Evolutionary conservation across 1,284 basidiomycete species (phyloP).

Genomic region (Puccinia hordei): DNA sequence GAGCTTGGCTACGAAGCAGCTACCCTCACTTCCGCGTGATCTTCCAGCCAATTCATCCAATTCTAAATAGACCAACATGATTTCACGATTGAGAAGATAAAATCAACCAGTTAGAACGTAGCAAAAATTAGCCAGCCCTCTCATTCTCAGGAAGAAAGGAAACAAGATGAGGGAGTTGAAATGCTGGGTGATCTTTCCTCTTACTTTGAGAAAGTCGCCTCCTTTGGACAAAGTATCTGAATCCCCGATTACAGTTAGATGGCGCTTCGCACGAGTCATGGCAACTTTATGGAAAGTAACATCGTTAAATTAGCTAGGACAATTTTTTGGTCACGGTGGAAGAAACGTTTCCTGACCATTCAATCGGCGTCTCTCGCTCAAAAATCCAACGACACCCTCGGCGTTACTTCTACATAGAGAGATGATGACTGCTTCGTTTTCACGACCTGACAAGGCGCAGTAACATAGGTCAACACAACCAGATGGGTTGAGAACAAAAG

Average conservation of each 20-base stretch:
- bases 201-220: slow-evolving; percentile 70
- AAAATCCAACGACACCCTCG: slow-evolving; percentile 83
- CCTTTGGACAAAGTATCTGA: slow-evolving; percentile 83
- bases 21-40: slow-evolving; percentile 82
- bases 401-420: slow-evolving; percentile 81
- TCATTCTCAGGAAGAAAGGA: not conserved
- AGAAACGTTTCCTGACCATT: slow-evolving; percentile 67
- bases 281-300: slow-evolving; percentile 66
- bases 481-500: slow-evolving; percentile 66
- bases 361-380: slow-evolving; percentile 82
- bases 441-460: slow-evolving; percentile 34
- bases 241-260: slow-evolving; percentile 85
- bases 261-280: slow-evolving; percentile 89
- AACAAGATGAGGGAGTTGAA: not conserved
- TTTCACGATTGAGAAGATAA: slow-evolving; percentile 35
- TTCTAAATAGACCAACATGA: slow-evolving; percentile 56
- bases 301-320: not conserved
- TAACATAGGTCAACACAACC: slow-evolving; percentile 62
- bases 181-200: not conserved
- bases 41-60: slow-evolving; percentile 88
- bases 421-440: slow-evolving; percentile 75
- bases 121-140: not conserved
- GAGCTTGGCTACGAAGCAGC: slow-evolving; percentile 62
- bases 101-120: not conserved
- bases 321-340: not conserved